A percentile compares a stretch with the other conserved stretches of the same genome.
phyloP scores from a whole-genome alignment of 2,329 filamentous ascomycete genomes.

The Parastagonospora avenae region DNA sequence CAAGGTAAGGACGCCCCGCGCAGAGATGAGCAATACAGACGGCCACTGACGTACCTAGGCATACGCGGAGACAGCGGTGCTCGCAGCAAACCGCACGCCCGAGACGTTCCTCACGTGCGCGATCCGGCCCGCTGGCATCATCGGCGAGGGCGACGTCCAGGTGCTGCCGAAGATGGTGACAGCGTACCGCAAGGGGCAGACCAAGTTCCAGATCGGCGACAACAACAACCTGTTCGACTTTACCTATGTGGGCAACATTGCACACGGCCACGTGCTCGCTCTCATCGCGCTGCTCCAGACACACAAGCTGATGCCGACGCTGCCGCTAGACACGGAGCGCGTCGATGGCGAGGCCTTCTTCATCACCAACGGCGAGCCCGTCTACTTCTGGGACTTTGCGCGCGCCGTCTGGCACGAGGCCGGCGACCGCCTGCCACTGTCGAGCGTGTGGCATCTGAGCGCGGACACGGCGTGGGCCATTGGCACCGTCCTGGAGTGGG shows the following conservation, averaged over 20 bases:
- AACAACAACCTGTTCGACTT: slow-evolving; percentile 62
- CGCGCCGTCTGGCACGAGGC: slow-evolving; percentile 53
- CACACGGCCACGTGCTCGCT: slow-evolving; percentile 58
- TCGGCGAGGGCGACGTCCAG: slow-evolving; percentile 57
- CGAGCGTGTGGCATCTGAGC: slow-evolving; percentile 51
- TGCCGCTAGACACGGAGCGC: slow-evolving; percentile 51
- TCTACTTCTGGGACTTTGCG: slow-evolving; percentile 59
- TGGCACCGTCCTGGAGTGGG: slow-evolving; percentile 51
- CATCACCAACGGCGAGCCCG: slow-evolving; percentile 57
- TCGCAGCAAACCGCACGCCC: slow-evolving; percentile 54
- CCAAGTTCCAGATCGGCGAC: slow-evolving; percentile 56
- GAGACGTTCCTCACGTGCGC: slow-evolving; percentile 56
- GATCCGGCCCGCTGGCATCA: slow-evolving; percentile 58
- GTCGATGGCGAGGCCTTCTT: slow-evolving; percentile 59
- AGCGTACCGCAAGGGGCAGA: slow-evolving; percentile 55
- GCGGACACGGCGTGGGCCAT: slow-evolving; percentile 50
- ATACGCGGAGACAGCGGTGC: slow-evolving; percentile 54
- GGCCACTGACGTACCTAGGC: slow-evolving; percentile 35
- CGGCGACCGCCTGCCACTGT: slow-evolving; percentile 46
- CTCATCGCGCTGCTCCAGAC: slow-evolving; percentile 56
- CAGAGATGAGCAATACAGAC: not conserved
- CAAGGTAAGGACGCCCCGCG: slow-evolving; percentile 42
- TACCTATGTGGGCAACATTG: slow-evolving; percentile 59
- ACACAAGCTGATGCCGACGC: slow-evolving; percentile 40
- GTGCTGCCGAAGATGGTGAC: slow-evolving; percentile 51